Conservation (phyloP, 2,329 filamentous ascomycete species). For the Ceratocystis destructans region DNA sequence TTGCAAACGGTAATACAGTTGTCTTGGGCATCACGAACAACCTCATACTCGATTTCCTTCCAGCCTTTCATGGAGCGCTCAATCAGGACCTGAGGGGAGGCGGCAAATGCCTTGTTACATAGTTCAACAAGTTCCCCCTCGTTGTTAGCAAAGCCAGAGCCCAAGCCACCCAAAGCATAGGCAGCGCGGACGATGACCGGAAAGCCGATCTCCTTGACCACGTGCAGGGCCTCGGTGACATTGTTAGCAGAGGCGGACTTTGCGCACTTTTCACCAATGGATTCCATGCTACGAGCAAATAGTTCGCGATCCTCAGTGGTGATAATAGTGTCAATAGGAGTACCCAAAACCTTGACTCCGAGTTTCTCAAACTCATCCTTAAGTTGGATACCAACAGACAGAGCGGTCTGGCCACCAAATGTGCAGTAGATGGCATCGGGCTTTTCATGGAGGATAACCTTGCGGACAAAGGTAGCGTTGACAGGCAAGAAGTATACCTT, state of each 20-base stretch:
- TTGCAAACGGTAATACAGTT: conserved; percentile 99
- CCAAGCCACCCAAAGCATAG: conserved; percentile 87
- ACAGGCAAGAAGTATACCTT: conserved; percentile 98
- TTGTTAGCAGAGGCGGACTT: conserved; percentile 89
- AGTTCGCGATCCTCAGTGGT: conserved; percentile 96
- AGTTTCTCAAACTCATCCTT: conserved; percentile 92
- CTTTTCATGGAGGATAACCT: conserved; percentile 87
- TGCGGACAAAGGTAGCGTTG: conserved; percentile 91
- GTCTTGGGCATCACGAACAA: conserved; percentile 86
- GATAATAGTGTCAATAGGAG: conserved; percentile 94
- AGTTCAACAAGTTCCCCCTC: conserved; percentile 69
- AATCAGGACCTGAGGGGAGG: conserved; percentile 88
- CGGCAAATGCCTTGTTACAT: conserved; percentile 88
- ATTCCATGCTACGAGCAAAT: conserved; percentile 96
- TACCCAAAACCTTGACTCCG: conserved; percentile 88
- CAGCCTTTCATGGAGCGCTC: conserved; percentile 99
- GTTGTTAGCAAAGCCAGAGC: conserved; percentile 89
- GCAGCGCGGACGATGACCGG: conserved; percentile 95
- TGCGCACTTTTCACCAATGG: conserved; percentile 93
- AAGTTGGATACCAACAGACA: conserved; percentile 93
- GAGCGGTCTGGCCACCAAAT: conserved; percentile 91
- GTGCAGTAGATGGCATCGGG: conserved; percentile 96
- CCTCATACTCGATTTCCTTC: conserved; percentile 99
- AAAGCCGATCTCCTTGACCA: conserved; percentile 82
- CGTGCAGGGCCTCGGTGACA: conserved; percentile 75